phyloP scores from a whole-genome alignment of 2,329 filamentous ascomycete species.

The Colletotrichum gloeosporioides region DNA sequence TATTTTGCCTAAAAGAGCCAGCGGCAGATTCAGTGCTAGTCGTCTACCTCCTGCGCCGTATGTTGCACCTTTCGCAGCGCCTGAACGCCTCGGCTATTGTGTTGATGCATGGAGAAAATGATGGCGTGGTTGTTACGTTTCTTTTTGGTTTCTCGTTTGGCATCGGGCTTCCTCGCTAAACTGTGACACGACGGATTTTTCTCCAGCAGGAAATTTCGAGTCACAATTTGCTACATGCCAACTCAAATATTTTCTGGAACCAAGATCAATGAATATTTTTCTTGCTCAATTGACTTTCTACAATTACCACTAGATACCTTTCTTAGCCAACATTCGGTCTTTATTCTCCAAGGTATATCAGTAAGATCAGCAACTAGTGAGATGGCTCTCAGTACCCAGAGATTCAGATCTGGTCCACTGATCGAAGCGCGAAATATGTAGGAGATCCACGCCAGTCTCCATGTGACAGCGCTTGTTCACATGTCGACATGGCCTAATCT shows the following conservation, averaged over 20 bases:
- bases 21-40: neutral
- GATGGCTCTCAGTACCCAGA: neutral
- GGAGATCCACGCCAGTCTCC: neutral
- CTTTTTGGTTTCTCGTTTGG: neutral
- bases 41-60: neutral
- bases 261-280: neutral
- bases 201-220: neutral
- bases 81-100: neutral
- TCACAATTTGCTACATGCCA: neutral
- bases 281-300: too few relatives aligned
- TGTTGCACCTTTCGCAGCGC: neutral
- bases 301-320: rapidly evolving
- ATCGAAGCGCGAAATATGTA: neutral
- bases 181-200: neutral
- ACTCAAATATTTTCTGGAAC: rapidly evolving
- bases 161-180: neutral
- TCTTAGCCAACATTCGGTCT: neutral
- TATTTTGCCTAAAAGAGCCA: neutral
- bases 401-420: neutral
- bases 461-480: neutral
- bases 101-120: neutral
- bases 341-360: neutral
- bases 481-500: neutral
- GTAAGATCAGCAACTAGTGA: neutral
- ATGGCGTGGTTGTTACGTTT: neutral